Conservation (phyloP, 2,329 filamentous ascomycete species). For the Bertia moriformis region DNA sequence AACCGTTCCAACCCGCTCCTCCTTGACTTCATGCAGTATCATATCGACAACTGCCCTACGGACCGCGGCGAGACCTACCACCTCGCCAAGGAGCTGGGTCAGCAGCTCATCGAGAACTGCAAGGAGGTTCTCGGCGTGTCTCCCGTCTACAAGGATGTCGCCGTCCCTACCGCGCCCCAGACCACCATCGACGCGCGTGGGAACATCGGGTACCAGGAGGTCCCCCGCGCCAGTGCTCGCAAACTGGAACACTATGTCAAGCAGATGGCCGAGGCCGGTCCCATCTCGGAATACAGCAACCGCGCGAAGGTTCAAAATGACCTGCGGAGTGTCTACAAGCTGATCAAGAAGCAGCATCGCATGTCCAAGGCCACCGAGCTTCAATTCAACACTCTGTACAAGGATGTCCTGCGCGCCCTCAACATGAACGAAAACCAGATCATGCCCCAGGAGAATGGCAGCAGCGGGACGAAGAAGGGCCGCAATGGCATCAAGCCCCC, state of each 20-base stretch:
- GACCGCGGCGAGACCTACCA: slow-evolving; percentile 95
- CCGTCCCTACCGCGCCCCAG: slow-evolving; percentile 76
- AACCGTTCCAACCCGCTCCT: slow-evolving; percentile 93
- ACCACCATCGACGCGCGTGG: slow-evolving; percentile 86
- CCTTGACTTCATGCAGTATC: slow-evolving; percentile 98
- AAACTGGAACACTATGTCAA: slow-evolving; percentile 98
- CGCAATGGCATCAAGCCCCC: slow-evolving; percentile 32
- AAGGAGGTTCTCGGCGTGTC: slow-evolving; percentile 72
- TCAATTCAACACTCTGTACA: slow-evolving; percentile 90
- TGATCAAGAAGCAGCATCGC: slow-evolving; percentile 97
- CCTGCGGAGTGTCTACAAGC: slow-evolving; percentile 85
- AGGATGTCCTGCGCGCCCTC: slow-evolving; percentile 82
- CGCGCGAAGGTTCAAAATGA: slow-evolving; percentile 96
- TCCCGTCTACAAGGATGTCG: slow-evolving; percentile 92
- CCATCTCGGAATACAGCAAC: slow-evolving; percentile 97
- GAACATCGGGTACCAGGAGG: slow-evolving; percentile 83
- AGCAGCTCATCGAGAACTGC: slow-evolving; percentile 94
- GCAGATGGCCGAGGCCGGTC: slow-evolving; percentile 96
- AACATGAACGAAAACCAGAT: slow-evolving; percentile 98
- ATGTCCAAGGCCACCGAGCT: slow-evolving; percentile 90
- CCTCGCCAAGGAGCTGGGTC: slow-evolving; percentile 86
- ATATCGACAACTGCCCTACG: slow-evolving; percentile 96
- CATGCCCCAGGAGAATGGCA: slow-evolving; percentile 69
- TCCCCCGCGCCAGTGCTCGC: slow-evolving; percentile 72
- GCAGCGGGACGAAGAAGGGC: slow-evolving; percentile 30